phyloP scores from a whole-genome alignment of 441 rosid genomes.

The Lepidium campestre region DNA sequence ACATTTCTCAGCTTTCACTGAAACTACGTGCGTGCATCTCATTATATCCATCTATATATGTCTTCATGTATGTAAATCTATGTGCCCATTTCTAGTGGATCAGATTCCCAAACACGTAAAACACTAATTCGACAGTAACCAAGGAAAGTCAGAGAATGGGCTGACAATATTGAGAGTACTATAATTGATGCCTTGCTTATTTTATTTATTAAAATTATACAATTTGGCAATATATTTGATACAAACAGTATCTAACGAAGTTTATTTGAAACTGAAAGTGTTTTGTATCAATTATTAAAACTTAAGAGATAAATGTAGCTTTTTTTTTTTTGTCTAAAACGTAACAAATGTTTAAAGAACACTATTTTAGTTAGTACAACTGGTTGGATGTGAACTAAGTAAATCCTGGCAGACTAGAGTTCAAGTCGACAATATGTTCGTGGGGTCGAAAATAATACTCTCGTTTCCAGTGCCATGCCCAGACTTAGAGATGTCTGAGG shows the following conservation, averaged over 20 bases:
- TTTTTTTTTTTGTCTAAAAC: background rate
- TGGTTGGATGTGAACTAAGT: background rate
- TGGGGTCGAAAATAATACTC: background rate
- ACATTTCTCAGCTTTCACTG: conserved; percentile 16
- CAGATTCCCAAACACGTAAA: conserved; percentile 20
- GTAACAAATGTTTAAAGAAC: background rate
- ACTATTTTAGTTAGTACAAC: background rate
- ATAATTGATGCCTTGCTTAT: too few relatives aligned
- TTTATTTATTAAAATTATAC: background rate
- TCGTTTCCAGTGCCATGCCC: too few relatives aligned
- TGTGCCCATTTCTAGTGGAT: conserved; percentile 6
- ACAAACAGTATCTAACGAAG: background rate
- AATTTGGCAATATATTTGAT: background rate
- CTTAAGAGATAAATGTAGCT: background rate
- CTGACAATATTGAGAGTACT: conserved; percentile 10
- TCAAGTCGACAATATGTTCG: background rate
- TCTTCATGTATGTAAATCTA: background rate
- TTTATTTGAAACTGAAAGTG: too few relatives aligned
- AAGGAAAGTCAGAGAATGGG: conserved; percentile 12
- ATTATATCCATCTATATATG: background rate
- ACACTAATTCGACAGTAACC: conserved; percentile 7
- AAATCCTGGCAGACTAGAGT: background rate
- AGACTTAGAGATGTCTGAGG: too few relatives aligned
- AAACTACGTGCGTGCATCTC: conserved; percentile 11
- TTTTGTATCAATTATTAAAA: background rate